Evolutionary conservation across 2,329 filamentous ascomycete species (phyloP), one percentile per base, ranked within the genome.

Genomic region (Cladophialophora carrionii): DNA sequence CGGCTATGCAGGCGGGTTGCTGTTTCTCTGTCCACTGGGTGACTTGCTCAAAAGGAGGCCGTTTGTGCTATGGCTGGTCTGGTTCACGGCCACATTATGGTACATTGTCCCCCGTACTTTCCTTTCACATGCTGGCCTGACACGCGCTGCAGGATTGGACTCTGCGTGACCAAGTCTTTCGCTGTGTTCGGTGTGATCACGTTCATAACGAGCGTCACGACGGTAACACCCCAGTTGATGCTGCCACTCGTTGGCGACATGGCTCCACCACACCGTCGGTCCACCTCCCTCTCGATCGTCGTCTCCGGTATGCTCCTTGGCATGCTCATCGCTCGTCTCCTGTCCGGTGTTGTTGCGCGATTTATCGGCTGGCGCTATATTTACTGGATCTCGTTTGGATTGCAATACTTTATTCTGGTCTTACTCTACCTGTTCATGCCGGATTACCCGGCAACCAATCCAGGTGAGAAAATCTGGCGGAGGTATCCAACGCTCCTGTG

Each of bases 201-300:
- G 6, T 94, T 90, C 76, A 77, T 94, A 61, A 87, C 86, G 7
- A 88, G 88, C 24, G 78, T 89, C n/a, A 89, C 89, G 2, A 95
- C 90, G 0, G 90, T 94, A 1, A 94, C 91, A 2, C 91, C 90
- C 17, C 87, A 89, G 75, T 78, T 89, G 63, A 91, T 95, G 89
- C 86, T 95, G 17, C 91, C 91, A 0, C 80, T 95, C 0, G 90
- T 93, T 0, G 90, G 90, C 1, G 90, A 94, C 72, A 86, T 94
- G 26, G 90, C 91, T 0, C 90, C 90, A 0, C 81, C 85, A 0
- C 79, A 88, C 48, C 85, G 88, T 29, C 85, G 89, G 17, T 88
- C 90, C 0, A 85, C 86, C 26, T 86, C 88, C 14, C 81, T 94
- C 4, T 88, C 89, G 1, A 86, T 94, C 63, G 88, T 94, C 7